These are phyloP conservation scores for Tylopilus vinaceipallidus DNA, from an alignment of 768 basidiomycete species.

Conservation along the genomic window DNA sequence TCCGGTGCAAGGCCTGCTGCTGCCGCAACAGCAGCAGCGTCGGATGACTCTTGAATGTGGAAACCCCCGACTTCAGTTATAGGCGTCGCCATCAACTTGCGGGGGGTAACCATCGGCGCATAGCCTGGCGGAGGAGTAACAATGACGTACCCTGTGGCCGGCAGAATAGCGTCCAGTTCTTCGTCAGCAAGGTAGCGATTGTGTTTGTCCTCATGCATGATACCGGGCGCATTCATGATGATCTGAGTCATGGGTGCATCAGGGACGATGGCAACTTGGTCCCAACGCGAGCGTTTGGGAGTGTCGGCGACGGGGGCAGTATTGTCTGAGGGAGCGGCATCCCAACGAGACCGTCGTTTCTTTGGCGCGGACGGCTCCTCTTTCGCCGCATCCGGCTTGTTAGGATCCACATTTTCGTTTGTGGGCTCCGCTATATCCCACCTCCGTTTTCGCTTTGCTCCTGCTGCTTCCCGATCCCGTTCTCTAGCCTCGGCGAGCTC, in stretches of 20 bases:
- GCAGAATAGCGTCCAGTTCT: conserved; percentile 90
- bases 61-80: conserved; percentile 74
- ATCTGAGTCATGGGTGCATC: conserved; percentile 75
- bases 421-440: conserved; percentile 71
- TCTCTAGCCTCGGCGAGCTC: conserved; percentile 39
- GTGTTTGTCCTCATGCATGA: conserved; percentile 91
- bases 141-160: conserved; percentile 81
- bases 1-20: conserved; percentile 92
- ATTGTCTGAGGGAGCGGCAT: conserved; percentile 82
- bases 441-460: conserved; percentile 70
- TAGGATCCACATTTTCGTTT: conserved; percentile 67
- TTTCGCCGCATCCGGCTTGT: conserved; percentile 63
- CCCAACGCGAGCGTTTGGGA: conserved; percentile 94
- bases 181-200: conserved; percentile 96
- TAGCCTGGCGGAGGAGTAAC: conserved; percentile 95
- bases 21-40: conserved; percentile 82
- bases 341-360: conserved; percentile 95
- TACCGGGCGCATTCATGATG: conserved; percentile 82
- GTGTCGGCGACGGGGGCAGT: conserved; percentile 49
- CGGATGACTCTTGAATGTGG: conserved; percentile 95
- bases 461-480: conserved; percentile 38
- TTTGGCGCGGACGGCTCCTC: conserved; percentile 78
- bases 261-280: conserved; percentile 79
- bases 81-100: conserved; percentile 58
- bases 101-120: conserved; percentile 68